These are phyloP conservation scores for Kentomonas sorsogonicus DNA, from an alignment of 208 protist species.

Conservation along the genomic window DNA sequence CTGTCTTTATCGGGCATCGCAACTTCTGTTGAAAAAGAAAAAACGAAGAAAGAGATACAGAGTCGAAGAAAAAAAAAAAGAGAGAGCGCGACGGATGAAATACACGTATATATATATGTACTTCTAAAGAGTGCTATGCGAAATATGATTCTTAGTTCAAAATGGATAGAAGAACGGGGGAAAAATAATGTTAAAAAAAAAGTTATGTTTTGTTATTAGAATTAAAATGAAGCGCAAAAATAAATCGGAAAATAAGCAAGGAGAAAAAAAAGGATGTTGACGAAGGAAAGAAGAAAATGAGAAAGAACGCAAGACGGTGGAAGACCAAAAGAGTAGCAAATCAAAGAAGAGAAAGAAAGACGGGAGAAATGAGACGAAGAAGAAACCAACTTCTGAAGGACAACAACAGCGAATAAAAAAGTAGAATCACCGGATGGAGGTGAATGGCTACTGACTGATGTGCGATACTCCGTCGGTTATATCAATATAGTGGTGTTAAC, in stretches of 20 bases:
- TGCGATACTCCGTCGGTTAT: too few relatives aligned
- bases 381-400: not conserved
- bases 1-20: too few relatives aligned
- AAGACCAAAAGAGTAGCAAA: not conserved
- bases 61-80: not conserved
- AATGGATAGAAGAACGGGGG: too few relatives aligned
- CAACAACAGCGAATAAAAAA: not conserved
- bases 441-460: too few relatives aligned
- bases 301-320: not conserved
- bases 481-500: too few relatives aligned
- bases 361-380: not conserved
- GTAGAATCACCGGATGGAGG: too few relatives aligned
- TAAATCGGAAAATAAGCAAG: not conserved
- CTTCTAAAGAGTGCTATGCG: too few relatives aligned
- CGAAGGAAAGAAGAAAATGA: not conserved
- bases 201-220: not conserved
- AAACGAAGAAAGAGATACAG: not conserved
- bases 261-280: not conserved
- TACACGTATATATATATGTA: not conserved
- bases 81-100: not conserved
- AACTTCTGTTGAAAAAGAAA: conserved; percentile 6
- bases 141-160: too few relatives aligned
- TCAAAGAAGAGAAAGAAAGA: not conserved
- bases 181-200: too few relatives aligned
- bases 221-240: conserved; percentile 3